These are phyloP conservation scores for Sisymbrium irio DNA, from an alignment of 345 rosid species.

Conservation along the genomic window DNA sequence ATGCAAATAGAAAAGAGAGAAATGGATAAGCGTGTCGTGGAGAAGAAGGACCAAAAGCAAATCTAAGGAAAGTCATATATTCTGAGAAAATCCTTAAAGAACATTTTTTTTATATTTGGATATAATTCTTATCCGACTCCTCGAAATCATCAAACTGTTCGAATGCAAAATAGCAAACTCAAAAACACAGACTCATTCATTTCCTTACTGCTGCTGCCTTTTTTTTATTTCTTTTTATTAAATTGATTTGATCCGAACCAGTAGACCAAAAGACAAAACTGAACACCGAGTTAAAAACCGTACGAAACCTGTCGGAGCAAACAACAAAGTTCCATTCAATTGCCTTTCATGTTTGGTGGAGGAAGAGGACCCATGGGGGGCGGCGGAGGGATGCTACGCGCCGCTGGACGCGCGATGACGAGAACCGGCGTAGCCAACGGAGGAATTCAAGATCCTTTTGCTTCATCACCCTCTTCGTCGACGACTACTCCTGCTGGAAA, in stretches of 20 bases:
- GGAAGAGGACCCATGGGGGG: slow-evolving; percentile 46
- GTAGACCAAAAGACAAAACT: slow-evolving; percentile 20
- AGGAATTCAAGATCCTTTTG: slow-evolving; percentile 51
- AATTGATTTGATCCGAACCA: neutral
- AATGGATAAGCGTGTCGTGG: slow-evolving; percentile 35
- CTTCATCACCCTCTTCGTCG: slow-evolving; percentile 34
- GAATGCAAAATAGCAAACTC: neutral
- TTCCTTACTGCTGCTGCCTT: neutral
- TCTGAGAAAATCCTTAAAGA: neutral
- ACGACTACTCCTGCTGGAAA: slow-evolving; percentile 33
- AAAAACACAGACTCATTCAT: neutral
- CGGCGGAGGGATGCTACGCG: slow-evolving; percentile 62
- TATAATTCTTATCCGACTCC: slow-evolving; percentile 25
- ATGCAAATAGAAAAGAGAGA: slow-evolving; percentile 5
- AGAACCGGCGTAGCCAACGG: slow-evolving; percentile 40
- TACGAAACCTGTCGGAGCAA: slow-evolving; percentile 8
- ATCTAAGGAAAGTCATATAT: slow-evolving; percentile 18
- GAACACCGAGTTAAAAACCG: slow-evolving; percentile 18
- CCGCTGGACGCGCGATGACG: slow-evolving; percentile 48
- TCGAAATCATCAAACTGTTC: slow-evolving; percentile 24
- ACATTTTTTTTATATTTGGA: neutral
- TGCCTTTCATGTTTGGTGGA: slow-evolving; percentile 52
- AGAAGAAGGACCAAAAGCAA: slow-evolving; percentile 25
- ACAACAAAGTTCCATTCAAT: neutral
- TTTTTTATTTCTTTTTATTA: no score